A percentile compares a stretch with the other conserved stretches of the same genome.
phyloP scores from a whole-genome alignment of 78 protist species.

The Dictyostelium brefeldianum region DNA sequence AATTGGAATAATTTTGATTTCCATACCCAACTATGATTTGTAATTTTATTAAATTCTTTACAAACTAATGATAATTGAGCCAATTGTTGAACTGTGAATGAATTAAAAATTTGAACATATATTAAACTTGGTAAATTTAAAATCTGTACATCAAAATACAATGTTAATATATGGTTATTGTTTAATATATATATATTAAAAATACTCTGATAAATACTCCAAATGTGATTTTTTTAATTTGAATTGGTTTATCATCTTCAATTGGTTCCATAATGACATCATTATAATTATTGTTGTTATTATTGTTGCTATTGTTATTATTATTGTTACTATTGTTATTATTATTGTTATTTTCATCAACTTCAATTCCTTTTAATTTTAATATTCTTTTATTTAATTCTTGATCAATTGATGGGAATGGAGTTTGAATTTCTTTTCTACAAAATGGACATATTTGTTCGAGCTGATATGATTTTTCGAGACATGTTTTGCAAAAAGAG shows the following conservation, averaged over 20 bases:
- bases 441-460: slow-evolving; percentile 58
- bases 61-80: slow-evolving; percentile 6
- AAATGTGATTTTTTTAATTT: background rate
- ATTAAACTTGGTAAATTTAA: slow-evolving; percentile 41
- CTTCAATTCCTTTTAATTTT: slow-evolving; percentile 61
- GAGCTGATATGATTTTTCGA: slow-evolving; percentile 10
- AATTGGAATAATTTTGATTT: slow-evolving; percentile 43
- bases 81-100: slow-evolving; percentile 20
- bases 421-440: slow-evolving; percentile 38
- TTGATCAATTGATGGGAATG: slow-evolving; percentile 57
- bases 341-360: slow-evolving; percentile 33
- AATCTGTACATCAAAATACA: slow-evolving; percentile 18
- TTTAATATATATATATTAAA: background rate
- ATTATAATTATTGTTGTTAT: slow-evolving; percentile 10
- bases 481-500: slow-evolving; percentile 68
- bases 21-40: slow-evolving; percentile 52
- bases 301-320: slow-evolving; percentile 24
- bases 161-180: too few relatives aligned
- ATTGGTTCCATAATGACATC: background rate
- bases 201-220: background rate
- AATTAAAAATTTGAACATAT: slow-evolving; percentile 25
- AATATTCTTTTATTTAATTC: slow-evolving; percentile 28
- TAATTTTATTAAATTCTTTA: slow-evolving; percentile 24
- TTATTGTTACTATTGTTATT: slow-evolving; percentile 41
- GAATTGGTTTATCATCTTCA: background rate